phyloP scores from a whole-genome alignment of 192 early-diverging fungal species.

The Coemansia guatemalensis region DNA sequence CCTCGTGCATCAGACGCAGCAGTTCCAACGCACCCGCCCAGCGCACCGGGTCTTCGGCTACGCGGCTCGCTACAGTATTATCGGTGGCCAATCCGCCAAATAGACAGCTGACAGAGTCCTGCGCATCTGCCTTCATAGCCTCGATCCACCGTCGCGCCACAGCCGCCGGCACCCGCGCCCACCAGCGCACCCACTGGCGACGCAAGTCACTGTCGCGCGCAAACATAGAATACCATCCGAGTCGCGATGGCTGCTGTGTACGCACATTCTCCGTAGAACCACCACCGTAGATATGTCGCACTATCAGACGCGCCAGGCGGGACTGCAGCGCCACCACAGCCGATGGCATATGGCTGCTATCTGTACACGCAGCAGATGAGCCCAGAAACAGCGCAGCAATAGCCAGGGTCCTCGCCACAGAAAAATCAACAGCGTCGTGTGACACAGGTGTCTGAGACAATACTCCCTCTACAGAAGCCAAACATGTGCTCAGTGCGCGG shows the following conservation, averaged over 20 bases:
- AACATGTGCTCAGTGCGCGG: neutral
- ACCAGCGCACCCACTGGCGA: conserved; percentile 42
- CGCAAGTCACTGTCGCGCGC: conserved; percentile 18
- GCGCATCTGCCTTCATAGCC: conserved; percentile 24
- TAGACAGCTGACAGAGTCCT: conserved; percentile 10
- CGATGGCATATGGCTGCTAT: neutral
- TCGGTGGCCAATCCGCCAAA: conserved; percentile 27
- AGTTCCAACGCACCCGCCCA: conserved; percentile 42
- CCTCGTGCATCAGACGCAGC: conserved; percentile 31
- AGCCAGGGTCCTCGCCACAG: conserved; percentile 18
- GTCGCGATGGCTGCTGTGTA: neutral
- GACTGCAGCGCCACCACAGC: conserved; percentile 3
- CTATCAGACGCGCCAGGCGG: conserved; percentile 13
- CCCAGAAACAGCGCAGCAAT: conserved; percentile 16
- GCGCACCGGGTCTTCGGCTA: conserved; percentile 18
- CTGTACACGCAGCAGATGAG: neutral
- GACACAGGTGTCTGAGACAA: no score
- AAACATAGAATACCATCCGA: conserved; percentile 37
- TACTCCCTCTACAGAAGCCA: neutral
- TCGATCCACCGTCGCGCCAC: conserved; percentile 27
- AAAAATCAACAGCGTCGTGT: neutral
- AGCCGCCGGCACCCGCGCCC: conserved; percentile 26
- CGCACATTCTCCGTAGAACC: neutral
- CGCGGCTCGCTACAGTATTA: conserved; percentile 9
- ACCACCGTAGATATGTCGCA: conserved; percentile 3